Evolutionary conservation across 805 yeast species (phyloP).

Genomic region (Teunomyces stri): DNA sequence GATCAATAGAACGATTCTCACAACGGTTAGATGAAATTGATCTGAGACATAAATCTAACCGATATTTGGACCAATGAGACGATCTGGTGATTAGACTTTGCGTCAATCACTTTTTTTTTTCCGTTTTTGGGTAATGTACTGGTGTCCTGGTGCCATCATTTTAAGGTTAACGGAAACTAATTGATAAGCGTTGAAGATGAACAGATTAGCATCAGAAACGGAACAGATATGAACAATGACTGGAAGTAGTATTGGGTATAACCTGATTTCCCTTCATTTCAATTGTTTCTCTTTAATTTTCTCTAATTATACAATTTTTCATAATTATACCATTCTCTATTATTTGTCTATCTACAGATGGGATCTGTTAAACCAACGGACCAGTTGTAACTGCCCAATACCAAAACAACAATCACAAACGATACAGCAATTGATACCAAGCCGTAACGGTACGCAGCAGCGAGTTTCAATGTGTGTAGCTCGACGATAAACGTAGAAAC

Average conservation of each 20-base stretch:
- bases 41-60: too few relatives aligned
- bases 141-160: neutral
- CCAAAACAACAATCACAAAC: conserved; percentile 51
- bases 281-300: too few relatives aligned
- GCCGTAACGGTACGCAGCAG: conserved; percentile 51
- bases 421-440: conserved; percentile 43
- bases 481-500: conserved; percentile 79
- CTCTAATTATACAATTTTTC: neutral
- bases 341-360: neutral
- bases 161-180: neutral
- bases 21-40: too few relatives aligned
- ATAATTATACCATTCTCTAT: neutral
- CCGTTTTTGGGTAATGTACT: neutral
- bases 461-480: conserved; percentile 33
- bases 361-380: conserved; percentile 37
- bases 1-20: too few relatives aligned
- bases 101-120: too few relatives aligned
- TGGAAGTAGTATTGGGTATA: too few relatives aligned
- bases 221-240: too few relatives aligned
- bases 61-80: too few relatives aligned
- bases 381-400: conserved; percentile 76
- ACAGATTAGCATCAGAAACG: too few relatives aligned
- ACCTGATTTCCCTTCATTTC: too few relatives aligned
- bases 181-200: too few relatives aligned
- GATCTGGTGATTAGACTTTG: too few relatives aligned